Evolutionary conservation across 768 basidiomycete species (phyloP).

Genomic region (Rhodotorula sphaerocarpa): DNA sequence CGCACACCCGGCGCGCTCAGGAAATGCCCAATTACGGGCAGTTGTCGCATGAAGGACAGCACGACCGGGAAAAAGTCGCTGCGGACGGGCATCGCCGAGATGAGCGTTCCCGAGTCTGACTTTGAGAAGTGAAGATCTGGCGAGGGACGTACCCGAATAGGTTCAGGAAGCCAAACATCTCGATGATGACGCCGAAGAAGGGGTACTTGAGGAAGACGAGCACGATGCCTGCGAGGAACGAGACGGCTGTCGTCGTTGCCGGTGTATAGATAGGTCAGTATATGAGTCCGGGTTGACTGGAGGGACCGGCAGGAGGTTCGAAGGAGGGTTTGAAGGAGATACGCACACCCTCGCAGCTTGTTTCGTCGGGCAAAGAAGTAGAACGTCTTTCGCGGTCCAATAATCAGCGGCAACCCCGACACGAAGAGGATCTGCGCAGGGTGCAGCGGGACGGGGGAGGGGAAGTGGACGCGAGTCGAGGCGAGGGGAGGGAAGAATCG

Average conservation of each 20-base stretch:
- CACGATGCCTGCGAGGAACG: slow-evolving; percentile 80
- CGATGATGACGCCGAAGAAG: slow-evolving; percentile 82
- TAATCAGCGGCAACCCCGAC: slow-evolving; percentile 87
- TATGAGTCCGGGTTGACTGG: too few relatives aligned
- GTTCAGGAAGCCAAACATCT: slow-evolving; percentile 94
- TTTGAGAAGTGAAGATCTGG: too few relatives aligned
- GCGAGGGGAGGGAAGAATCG: too few relatives aligned
- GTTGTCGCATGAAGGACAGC: slow-evolving; percentile 86
- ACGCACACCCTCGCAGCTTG: slow-evolving; percentile 66
- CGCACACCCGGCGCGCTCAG: slow-evolving; percentile 81
- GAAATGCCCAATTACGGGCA: slow-evolving; percentile 81
- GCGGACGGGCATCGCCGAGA: slow-evolving; percentile 12
- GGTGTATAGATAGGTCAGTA: too few relatives aligned
- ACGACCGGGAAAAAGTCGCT: slow-evolving; percentile 99
- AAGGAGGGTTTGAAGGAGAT: too few relatives aligned
- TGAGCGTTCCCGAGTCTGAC: too few relatives aligned
- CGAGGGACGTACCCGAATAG: slow-evolving; percentile 67
- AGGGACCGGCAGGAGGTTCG: too few relatives aligned
- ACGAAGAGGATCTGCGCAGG: slow-evolving; percentile 73
- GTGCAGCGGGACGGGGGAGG: background rate
- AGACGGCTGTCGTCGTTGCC: slow-evolving; percentile 53
- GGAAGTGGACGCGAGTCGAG: too few relatives aligned
- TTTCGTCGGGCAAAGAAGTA: slow-evolving; percentile 95
- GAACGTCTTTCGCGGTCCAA: slow-evolving; percentile 93
- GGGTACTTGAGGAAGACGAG: slow-evolving; percentile 95